Base-by-base conservation (phyloP, 441 rosid genomes). In the Erodium trifolium region DNA sequence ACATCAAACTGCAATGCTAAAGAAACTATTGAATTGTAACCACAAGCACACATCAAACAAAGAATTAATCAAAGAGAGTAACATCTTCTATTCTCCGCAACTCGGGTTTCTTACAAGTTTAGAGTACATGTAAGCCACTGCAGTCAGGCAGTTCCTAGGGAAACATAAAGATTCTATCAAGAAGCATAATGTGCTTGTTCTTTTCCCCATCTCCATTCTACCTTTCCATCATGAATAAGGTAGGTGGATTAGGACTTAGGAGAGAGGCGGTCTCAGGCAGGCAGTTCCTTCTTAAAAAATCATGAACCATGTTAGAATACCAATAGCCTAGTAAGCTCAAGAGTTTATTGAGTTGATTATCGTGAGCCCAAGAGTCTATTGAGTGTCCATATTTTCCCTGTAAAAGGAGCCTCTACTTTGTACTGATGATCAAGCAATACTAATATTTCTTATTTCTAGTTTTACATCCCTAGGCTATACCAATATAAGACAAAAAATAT, bases 121-220 rank as follows among this genome's bases (percentile, higher is more conserved):
- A 51, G 59, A 51, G 59, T 5, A 14, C 2, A 14, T n/a, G 59
- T 51, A n/a, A 51, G 59, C 17, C 59, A 51, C 59, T 16, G 13
- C n/a, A 16, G 59, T n/a, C 59, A 51, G 59, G 7, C 6, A 51
- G 17, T 51, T 51, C 59, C 17, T 23, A 23, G 27, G 27, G 27
- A 23, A 51, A 51, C 18, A 14, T 51, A 6, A 51, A 51, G 18
- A 14, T n/a, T 51, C 17, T 13, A n/a, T n/a, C 5, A 14, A 51
- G 59, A 16, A 3, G 16, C 59, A 51, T 51, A 51, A 13, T 51
- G 59, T 5, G 17, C n/a, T n/a, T 16, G 47, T 41, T n/a, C 17
- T 51, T n/a, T 16, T 51, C 59, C 59, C 59, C 8, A 51, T 51
- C 59, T 14, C 59, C 59, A n/a, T n/a, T 51, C 18, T 51, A 51